Evolutionary conservation across 345 rosid genomes (phyloP).

Genomic region (Pistacia vera): DNA sequence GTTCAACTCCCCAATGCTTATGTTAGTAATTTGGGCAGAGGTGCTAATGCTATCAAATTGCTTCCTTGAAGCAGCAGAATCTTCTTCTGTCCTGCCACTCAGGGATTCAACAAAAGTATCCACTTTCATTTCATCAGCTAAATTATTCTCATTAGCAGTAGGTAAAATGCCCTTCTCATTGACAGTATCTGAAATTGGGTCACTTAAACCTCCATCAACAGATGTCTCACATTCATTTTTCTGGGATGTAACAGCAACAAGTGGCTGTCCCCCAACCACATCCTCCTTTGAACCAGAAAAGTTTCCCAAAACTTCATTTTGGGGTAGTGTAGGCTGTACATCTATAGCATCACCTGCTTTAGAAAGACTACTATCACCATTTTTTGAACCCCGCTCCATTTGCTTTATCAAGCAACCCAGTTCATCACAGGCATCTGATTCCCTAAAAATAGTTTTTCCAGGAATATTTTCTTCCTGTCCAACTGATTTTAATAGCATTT

Average conservation of each 20-base stretch:
- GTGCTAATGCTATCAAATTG: slow-evolving; percentile 33
- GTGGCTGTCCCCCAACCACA: slow-evolving; percentile 38
- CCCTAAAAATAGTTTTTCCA: slow-evolving; percentile 45
- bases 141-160: slow-evolving; percentile 22
- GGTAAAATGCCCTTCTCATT: slow-evolving; percentile 31
- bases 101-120: slow-evolving; percentile 31
- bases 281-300: slow-evolving; percentile 39
- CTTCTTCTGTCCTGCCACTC: slow-evolving; percentile 37
- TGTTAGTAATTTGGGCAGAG: slow-evolving; percentile 25
- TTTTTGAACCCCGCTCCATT: slow-evolving; percentile 69
- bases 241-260: slow-evolving; percentile 41
- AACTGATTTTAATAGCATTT: slow-evolving; percentile 92
- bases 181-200: slow-evolving; percentile 29
- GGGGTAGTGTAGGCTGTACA: slow-evolving; percentile 34
- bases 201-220: slow-evolving; percentile 34
- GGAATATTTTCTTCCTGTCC: slow-evolving; percentile 81
- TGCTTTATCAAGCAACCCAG: slow-evolving; percentile 64
- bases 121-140: slow-evolving; percentile 30
- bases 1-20: slow-evolving; percentile 30
- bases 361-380: slow-evolving; percentile 33
- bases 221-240: slow-evolving; percentile 35
- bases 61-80: slow-evolving; percentile 36
- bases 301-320: slow-evolving; percentile 38
- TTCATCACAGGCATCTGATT: slow-evolving; percentile 69
- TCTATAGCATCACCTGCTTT: slow-evolving; percentile 35